Evolutionary conservation across 192 early-diverging fungal genomes (phyloP).

Genomic region (Radiomyces spectabilis): DNA sequence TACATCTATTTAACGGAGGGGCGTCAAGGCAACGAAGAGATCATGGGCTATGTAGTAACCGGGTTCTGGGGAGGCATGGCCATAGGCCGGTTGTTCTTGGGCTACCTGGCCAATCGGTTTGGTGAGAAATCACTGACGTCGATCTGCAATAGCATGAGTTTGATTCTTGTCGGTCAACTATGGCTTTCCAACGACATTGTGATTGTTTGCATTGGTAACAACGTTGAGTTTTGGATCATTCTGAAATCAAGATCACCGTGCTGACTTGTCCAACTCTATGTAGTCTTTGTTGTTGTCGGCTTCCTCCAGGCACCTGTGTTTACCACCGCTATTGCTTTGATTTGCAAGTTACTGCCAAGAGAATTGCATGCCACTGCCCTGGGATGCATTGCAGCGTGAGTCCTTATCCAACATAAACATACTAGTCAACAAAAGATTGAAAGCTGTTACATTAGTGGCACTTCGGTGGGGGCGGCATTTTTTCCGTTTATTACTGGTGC

Average conservation of each 20-base stretch:
- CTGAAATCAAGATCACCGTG: background rate
- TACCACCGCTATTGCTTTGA: slow-evolving; percentile 5
- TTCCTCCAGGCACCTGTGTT: background rate
- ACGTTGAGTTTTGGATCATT: background rate
- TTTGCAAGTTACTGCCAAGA: slow-evolving; percentile 17
- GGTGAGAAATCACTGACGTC: slow-evolving; percentile 27
- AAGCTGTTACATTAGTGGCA: background rate
- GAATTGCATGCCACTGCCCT: slow-evolving; percentile 16
- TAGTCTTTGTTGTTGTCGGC: background rate
- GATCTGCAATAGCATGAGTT: slow-evolving; percentile 1
- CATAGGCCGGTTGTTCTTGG: slow-evolving; percentile 22
- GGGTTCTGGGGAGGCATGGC: slow-evolving; percentile 28
- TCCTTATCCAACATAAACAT: background rate
- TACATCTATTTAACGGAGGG: slow-evolving; percentile 24
- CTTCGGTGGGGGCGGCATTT: slow-evolving; percentile 8
- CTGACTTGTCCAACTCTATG: background rate
- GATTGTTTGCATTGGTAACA: background rate
- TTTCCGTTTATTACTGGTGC: slow-evolving; percentile 13
- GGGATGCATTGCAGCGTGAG: slow-evolving; percentile 22
- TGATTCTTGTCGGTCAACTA: background rate
- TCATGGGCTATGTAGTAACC: slow-evolving; percentile 19
- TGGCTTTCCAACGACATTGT: background rate
- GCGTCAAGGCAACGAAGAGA: slow-evolving; percentile 7
- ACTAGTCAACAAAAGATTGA: background rate
- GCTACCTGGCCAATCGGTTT: slow-evolving; percentile 16